Percentiles rank a stretch among this genome's conserved stretches.
Conservation (phyloP, 116 monocot genomes). For the Zostera marina region DNA sequence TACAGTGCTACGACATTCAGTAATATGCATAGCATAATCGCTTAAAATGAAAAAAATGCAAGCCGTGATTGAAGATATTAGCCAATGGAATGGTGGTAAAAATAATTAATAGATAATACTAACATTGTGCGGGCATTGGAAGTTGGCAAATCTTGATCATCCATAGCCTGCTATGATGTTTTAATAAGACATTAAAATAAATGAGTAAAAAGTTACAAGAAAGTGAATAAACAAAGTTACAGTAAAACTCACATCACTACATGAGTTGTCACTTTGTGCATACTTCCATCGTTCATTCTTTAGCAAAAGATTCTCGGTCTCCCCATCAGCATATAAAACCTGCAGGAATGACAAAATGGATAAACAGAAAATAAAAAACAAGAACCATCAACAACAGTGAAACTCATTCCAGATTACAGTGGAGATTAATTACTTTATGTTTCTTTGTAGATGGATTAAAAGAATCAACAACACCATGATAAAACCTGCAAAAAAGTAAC, state of each 20-base stretch:
- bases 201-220: neutral
- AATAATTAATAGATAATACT: neutral
- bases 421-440: slow-evolving; percentile 38
- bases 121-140: neutral
- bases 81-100: neutral
- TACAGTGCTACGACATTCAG: no score
- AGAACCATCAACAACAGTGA: neutral
- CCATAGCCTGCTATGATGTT: slow-evolving; percentile 1
- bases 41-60: neutral
- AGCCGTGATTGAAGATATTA: neutral
- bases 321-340: slow-evolving; percentile 74
- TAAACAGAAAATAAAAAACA: neutral
- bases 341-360: slow-evolving; percentile 9
- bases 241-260: slow-evolving; percentile 13
- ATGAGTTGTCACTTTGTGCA: slow-evolving; percentile 10
- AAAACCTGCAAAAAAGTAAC: slow-evolving; percentile 34
- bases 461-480: slow-evolving; percentile 41
- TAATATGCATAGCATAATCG: neutral
- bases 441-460: slow-evolving; percentile 37
- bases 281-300: slow-evolving; percentile 56
- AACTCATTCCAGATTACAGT: neutral
- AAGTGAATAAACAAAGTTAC: neutral
- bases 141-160: neutral
- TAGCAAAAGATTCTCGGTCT: slow-evolving; percentile 41
- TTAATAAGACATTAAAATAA: neutral